These are phyloP conservation scores for Geosiphon pyriformis DNA, from an alignment of 192 early-diverging fungal genomes.

Conservation along the genomic window DNA sequence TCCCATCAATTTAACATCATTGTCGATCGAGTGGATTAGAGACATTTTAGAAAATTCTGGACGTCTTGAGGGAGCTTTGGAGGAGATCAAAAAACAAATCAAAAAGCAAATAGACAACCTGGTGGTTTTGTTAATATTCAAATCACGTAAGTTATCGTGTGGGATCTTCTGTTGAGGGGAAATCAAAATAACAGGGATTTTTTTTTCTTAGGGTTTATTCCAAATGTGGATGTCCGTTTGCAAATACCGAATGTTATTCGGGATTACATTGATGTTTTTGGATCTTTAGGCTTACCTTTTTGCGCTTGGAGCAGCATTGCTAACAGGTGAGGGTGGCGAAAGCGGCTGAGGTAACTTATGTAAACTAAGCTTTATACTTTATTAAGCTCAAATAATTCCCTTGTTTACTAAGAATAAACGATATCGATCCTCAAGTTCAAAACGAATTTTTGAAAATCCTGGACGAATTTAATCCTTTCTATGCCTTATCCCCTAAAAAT, in stretches of 20 bases:
- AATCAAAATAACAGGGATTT: too few species aligned
- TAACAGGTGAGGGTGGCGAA: slow-evolving; percentile 3
- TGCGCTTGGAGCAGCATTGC: slow-evolving; percentile 7
- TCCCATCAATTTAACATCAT: not conserved
- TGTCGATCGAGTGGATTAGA: slow-evolving; percentile 11
- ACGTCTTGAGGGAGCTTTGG: not conserved
- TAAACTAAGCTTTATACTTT: too few species aligned
- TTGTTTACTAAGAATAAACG: slow-evolving; percentile 19
- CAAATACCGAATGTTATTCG: slow-evolving; percentile 23
- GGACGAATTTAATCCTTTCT: slow-evolving; percentile 12
- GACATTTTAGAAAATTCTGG: slow-evolving; percentile 14
- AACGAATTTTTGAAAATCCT: slow-evolving; percentile 22
- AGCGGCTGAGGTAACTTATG: too few species aligned
- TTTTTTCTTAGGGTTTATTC: slow-evolving; percentile 17
- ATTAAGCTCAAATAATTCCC: not conserved
- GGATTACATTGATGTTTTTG: slow-evolving; percentile 29
- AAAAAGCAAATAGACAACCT: not conserved
- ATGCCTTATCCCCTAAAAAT: not conserved
- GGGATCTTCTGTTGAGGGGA: too few species aligned
- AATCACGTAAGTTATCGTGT: not conserved
- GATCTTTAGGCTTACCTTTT: slow-evolving; percentile 10
- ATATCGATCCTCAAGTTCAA: slow-evolving; percentile 31
- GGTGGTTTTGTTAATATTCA: not conserved
- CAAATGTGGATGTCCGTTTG: slow-evolving; percentile 8
- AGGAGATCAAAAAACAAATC: not conserved